Base-by-base conservation (phyloP, 2,329 filamentous ascomycete species). In the Neonectria coccinea region DNA sequence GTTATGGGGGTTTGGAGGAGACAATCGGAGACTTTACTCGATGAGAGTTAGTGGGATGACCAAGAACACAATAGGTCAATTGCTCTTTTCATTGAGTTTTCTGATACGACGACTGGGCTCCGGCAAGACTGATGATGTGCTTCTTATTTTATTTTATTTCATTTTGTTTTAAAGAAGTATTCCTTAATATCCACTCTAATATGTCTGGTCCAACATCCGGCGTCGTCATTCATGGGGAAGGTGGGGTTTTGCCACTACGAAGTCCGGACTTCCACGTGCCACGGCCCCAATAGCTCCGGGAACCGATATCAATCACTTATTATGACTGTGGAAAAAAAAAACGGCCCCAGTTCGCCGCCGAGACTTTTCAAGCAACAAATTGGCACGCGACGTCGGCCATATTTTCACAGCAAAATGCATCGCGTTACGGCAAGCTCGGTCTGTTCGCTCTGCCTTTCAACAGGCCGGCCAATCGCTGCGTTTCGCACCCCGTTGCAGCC, bases 381-480 rank as follows among this genome's bases (percentile, higher is more conserved):
- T 47, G 27, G 59, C 45, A 50, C 47, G 20, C 27, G 20, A 56
- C 44, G 41, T 18, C 31, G 55, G 64, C 48, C 59, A 56, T 22
- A 41, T 44, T 44, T 20, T 14, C 25, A 33, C 52, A 44, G 41
- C 62, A 70, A 51, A 36, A 74, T 74, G 73, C 71, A 72, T 53
- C 72, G 70, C 51, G 51, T 63, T 29, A 68, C 60, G 52, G 57
- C 58, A 47, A 73, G 59, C 18, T 72, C 72, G 8, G 59, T 73
- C 18, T 77, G 73, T 52, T 71, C 71, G 48, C 64, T 73, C 12
- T 75, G 73, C 31, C 54, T 59, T 9, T 63, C 68, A n/a, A 62
- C 59, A 39, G 48, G 61, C 25, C 64, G 71, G 5, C 67, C 70
- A 20, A 44, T 56, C 22, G 45, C 65, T 27, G 45, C 57, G 51